Conservation (phyloP, 768 basidiomycete species). For the Termitomyces sp. region DNA sequence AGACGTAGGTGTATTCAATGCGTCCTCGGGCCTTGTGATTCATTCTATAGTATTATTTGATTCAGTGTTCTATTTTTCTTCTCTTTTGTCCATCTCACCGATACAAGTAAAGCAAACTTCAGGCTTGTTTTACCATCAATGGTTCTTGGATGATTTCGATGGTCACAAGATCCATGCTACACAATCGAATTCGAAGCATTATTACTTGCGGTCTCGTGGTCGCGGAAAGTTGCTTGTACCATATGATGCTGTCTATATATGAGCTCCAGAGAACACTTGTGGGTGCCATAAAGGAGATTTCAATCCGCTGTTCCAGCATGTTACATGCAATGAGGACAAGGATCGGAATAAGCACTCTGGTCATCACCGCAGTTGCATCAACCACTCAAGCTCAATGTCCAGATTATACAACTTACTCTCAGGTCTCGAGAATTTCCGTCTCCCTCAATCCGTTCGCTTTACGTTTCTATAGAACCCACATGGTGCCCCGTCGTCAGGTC, state of each 20-base stretch:
- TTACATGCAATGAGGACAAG: conserved; percentile 18
- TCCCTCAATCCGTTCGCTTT: not conserved
- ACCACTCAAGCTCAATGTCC: conserved; percentile 43
- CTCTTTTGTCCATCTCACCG: not conserved
- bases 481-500: conserved; percentile 54
- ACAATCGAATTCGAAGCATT: not conserved
- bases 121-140: not conserved
- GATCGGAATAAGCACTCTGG: conserved; percentile 16
- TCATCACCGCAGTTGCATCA: conserved; percentile 20
- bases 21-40: not conserved
- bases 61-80: not conserved
- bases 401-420: conserved; percentile 57
- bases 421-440: conserved; percentile 26
- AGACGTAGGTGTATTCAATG: not conserved
- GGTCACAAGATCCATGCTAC: not conserved
- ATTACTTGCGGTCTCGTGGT: conserved; percentile 10
- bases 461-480: conserved; percentile 44
- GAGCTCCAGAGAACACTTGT: conserved; percentile 5
- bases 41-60: not conserved
- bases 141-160: not conserved
- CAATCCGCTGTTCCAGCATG: not conserved
- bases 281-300: conserved; percentile 12
- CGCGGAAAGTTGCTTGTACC: conserved; percentile 3
- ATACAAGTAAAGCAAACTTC: not conserved
- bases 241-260: conserved; percentile 17